phyloP scores from a whole-genome alignment of 805 yeast species.

The Saccharomycopsis amapae region DNA sequence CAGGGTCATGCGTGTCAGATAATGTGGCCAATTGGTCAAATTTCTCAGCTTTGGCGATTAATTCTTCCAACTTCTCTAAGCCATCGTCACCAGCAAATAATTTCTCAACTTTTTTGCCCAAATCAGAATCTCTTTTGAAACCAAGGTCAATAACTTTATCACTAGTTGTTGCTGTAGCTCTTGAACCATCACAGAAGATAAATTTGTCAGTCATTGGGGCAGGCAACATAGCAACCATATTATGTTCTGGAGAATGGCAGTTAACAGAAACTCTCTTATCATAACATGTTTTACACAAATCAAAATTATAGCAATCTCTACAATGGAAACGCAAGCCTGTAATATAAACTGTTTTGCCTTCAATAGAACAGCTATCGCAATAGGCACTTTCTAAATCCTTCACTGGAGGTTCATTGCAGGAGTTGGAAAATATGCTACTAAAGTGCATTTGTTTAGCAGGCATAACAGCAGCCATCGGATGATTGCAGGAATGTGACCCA shows the following conservation, averaged over 20 bases:
- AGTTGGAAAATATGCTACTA: neutral
- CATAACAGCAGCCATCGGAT: neutral
- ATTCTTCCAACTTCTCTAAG: neutral
- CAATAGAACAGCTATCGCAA: slow-evolving; percentile 29
- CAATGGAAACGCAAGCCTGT: slow-evolving; percentile 8
- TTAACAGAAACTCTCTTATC: neutral
- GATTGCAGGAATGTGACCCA: neutral
- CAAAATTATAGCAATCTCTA: slow-evolving; percentile 9
- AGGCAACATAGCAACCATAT: slow-evolving; percentile 6
- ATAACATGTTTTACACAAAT: slow-evolving; percentile 13
- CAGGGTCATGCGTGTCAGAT: neutral
- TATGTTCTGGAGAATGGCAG: slow-evolving; percentile 4
- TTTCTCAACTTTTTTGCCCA: neutral
- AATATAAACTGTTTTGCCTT: neutral
- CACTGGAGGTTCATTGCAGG: neutral
- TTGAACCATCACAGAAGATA: neutral
- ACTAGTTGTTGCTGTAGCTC: neutral
- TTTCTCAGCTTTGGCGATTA: slow-evolving; percentile 1
- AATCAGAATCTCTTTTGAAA: neutral
- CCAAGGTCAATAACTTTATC: slow-evolving; percentile 5
- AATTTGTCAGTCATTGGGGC: neutral
- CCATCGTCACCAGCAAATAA: slow-evolving; percentile 2
- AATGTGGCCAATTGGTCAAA: neutral
- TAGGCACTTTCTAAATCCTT: slow-evolving; percentile 14
- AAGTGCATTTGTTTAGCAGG: neutral